Conservation (phyloP, 495 filamentous ascomycete genomes). For the Penicillium crystallinum region DNA sequence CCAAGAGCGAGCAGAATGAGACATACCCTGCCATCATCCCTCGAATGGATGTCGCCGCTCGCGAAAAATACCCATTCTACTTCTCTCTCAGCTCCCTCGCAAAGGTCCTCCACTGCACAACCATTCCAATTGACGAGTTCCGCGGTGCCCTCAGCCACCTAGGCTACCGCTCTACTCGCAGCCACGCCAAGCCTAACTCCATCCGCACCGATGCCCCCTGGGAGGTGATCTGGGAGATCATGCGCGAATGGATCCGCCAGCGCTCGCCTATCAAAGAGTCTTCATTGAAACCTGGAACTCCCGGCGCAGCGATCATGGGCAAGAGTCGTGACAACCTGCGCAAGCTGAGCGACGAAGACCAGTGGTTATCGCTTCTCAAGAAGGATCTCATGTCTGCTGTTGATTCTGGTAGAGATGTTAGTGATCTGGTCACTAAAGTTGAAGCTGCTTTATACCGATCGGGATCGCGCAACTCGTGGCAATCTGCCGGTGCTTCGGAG, state of each 20-base stretch:
- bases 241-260: slow-evolving; percentile 84
- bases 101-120: slow-evolving; percentile 69
- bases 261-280: slow-evolving; percentile 65
- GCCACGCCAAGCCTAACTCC: slow-evolving; percentile 81
- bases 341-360: slow-evolving; percentile 14
- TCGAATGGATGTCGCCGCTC: slow-evolving; percentile 45
- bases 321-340: slow-evolving; percentile 30
- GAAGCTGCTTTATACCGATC: slow-evolving; percentile 44
- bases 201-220: slow-evolving; percentile 89
- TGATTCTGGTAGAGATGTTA: slow-evolving; percentile 31
- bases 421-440: slow-evolving; percentile 38
- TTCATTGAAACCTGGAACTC: slow-evolving; percentile 58
- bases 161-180: slow-evolving; percentile 76
- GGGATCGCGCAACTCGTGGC: slow-evolving; percentile 17
- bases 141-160: slow-evolving; percentile 73
- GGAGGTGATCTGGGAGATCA: slow-evolving; percentile 85
- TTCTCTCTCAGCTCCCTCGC: slow-evolving; percentile 68
- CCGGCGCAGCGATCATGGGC: slow-evolving; percentile 63
- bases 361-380: slow-evolving; percentile 29
- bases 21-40: slow-evolving; percentile 32
- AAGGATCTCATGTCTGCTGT: slow-evolving; percentile 30
- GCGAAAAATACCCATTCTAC: slow-evolving; percentile 79
- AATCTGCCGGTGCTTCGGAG: slow-evolving; percentile 11
- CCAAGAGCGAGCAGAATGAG: slow-evolving; percentile 1
- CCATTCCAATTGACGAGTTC: slow-evolving; percentile 64